Percentiles rank a stretch among this genome's conserved stretches.
These are phyloP conservation scores for Orbilia javanica DNA, from an alignment of 2,329 filamentous ascomycete species.

Conservation along the genomic window DNA sequence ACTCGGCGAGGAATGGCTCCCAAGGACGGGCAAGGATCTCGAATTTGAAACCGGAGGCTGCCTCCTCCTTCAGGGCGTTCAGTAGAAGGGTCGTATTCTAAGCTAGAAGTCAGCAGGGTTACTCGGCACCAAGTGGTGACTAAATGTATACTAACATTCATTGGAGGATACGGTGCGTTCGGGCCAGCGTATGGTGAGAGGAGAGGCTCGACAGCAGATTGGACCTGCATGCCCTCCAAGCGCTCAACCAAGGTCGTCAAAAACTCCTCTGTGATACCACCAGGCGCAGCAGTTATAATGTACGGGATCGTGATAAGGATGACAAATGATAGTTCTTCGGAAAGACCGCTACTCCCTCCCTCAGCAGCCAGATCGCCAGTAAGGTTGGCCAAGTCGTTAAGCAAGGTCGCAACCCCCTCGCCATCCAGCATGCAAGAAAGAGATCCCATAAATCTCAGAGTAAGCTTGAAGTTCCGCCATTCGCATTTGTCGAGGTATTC, in stretches of 20 bases:
- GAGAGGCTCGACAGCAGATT: slow-evolving; percentile 83
- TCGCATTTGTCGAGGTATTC: slow-evolving; percentile 77
- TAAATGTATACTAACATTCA: slow-evolving; percentile 68
- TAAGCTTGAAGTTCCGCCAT: slow-evolving; percentile 92
- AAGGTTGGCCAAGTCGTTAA: slow-evolving; percentile 83
- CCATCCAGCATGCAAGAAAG: slow-evolving; percentile 83
- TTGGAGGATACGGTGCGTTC: slow-evolving; percentile 64
- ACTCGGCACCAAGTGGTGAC: slow-evolving; percentile 74
- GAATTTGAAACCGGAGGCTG: slow-evolving; percentile 63
- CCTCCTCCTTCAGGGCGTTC: slow-evolving; percentile 63
- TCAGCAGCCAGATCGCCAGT: slow-evolving; percentile 80
- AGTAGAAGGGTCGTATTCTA: slow-evolving; percentile 67
- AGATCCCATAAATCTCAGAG: slow-evolving; percentile 89
- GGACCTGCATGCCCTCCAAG: slow-evolving; percentile 71
- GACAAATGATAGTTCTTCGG: slow-evolving; percentile 71
- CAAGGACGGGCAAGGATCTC: slow-evolving; percentile 74
- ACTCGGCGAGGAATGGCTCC: slow-evolving; percentile 74
- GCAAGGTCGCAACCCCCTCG: slow-evolving; percentile 84
- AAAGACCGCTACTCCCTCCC: slow-evolving; percentile 53
- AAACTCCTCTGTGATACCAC: slow-evolving; percentile 71
- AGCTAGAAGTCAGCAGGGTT: slow-evolving; percentile 76
- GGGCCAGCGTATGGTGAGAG: slow-evolving; percentile 81
- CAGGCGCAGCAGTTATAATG: slow-evolving; percentile 79
- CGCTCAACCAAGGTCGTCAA: slow-evolving; percentile 42
- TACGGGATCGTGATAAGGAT: slow-evolving; percentile 96